Evolutionary conservation across 805 yeast genomes (phyloP).

Genomic region (Ogataea chonburiensis): DNA sequence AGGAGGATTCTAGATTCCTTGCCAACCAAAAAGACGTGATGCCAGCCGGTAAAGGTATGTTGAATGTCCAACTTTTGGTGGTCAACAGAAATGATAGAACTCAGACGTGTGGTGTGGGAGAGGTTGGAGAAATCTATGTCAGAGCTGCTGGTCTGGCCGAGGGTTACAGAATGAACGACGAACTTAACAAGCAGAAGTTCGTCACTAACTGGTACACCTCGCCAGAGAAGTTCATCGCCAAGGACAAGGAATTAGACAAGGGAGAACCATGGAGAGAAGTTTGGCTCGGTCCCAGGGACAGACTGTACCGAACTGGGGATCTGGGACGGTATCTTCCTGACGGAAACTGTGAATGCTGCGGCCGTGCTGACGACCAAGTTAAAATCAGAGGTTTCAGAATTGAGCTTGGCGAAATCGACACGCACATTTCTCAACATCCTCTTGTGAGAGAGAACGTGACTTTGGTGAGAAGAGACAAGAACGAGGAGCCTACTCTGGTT

Average conservation of each 20-base stretch:
- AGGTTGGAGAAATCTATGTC: conserved; percentile 97
- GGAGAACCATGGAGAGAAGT: conserved; percentile 68
- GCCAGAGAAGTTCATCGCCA: conserved; percentile 56
- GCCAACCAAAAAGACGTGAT: conserved; percentile 87
- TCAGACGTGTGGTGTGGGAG: conserved; percentile 97
- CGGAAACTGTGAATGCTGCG: conserved; percentile 97
- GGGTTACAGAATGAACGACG: conserved; percentile 91
- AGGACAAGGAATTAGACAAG: conserved; percentile 47
- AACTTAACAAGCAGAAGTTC: conserved; percentile 82
- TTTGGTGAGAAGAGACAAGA: conserved; percentile 85
- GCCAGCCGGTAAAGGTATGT: conserved; percentile 99
- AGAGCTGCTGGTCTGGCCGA: conserved; percentile 98
- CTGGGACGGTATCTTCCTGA: conserved; percentile 95
- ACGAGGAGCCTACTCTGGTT: conserved; percentile 87
- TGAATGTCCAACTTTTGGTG: conserved; percentile 88
- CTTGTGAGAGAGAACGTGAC: conserved; percentile 91
- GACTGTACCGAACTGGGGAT: conserved; percentile 96
- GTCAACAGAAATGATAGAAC: conserved; percentile 87
- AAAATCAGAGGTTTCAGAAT: conserved; percentile 98
- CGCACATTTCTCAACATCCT: conserved; percentile 93
- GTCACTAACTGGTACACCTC: conserved; percentile 88
- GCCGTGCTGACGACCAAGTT: conserved; percentile 98
- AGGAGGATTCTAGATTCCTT: conserved; percentile 67
- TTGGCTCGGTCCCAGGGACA: conserved; percentile 94
- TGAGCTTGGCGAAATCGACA: conserved; percentile 97